Conservation (phyloP, 805 yeast genomes). For the Vanderwaltozyma tropicalis region DNA sequence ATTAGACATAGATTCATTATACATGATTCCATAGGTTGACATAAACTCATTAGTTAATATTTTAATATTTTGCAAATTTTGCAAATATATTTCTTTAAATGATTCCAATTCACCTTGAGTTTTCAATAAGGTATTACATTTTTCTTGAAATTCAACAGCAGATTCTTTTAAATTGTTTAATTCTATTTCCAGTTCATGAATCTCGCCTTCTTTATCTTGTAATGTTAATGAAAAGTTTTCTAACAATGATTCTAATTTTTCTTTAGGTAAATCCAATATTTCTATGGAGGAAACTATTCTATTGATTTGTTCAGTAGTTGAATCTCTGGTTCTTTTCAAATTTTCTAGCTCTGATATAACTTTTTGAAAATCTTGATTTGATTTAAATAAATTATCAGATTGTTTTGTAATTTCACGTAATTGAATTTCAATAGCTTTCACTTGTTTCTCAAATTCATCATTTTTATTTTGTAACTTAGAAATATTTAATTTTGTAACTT, state of each 20-base stretch:
- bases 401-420: conserved; percentile 46
- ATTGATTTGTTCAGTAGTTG: conserved; percentile 40
- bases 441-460: conserved; percentile 37
- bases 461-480: conserved; percentile 35
- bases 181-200: conserved; percentile 17
- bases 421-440: conserved; percentile 37
- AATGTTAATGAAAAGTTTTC: conserved; percentile 33
- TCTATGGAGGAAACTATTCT: conserved; percentile 31
- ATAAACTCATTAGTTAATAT: background rate
- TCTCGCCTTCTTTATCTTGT: conserved; percentile 22
- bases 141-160: conserved; percentile 23
- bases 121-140: conserved; percentile 32
- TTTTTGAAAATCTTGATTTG: conserved; percentile 74
- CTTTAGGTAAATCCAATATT: conserved; percentile 24
- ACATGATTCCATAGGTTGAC: background rate
- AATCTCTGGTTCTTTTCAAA: conserved; percentile 36
- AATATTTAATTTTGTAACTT: conserved; percentile 41
- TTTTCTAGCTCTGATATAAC: conserved; percentile 54
- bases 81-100: conserved; percentile 25
- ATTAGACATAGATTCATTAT: background rate
- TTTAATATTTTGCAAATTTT: background rate
- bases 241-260: conserved; percentile 31
- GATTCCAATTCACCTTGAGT: conserved; percentile 48
- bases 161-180: conserved; percentile 16
- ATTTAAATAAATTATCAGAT: conserved; percentile 53